A percentile compares a stretch with the other conserved stretches of the same genome.
phyloP scores from a whole-genome alignment of 2,329 filamentous ascomycete species.

The Sclerotinia subarctica region DNA sequence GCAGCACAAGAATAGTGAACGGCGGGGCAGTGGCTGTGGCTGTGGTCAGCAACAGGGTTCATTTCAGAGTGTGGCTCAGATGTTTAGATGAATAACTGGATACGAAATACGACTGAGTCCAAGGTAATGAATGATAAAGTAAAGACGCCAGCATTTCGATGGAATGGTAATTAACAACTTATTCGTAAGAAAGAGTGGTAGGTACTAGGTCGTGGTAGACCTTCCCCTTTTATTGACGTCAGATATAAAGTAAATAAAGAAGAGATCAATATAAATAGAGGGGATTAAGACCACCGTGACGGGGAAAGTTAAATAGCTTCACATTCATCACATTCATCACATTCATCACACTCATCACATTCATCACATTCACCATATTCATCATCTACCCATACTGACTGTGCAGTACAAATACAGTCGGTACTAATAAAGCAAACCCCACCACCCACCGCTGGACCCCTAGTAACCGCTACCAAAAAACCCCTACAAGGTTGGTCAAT shows the following conservation, averaged over 20 bases:
- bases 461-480: no score
- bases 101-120: no score
- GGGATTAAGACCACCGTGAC: no score
- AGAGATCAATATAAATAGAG: background rate
- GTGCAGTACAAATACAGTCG: no score
- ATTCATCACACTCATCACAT: background rate
- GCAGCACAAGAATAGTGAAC: constrained; percentile 3
- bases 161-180: no score
- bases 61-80: background rate
- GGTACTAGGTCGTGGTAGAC: background rate
- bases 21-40: constrained; percentile 5
- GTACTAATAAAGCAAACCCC: no score
- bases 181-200: background rate
- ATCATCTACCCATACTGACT: no score
- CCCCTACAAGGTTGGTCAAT: no score
- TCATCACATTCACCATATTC: no score
- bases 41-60: background rate
- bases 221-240: background rate
- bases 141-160: no score
- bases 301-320: background rate
- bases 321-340: background rate
- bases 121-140: no score
- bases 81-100: background rate
- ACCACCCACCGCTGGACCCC: no score
- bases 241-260: background rate